Percentiles rank a stretch among this genome's conserved stretches.
phyloP scores from a whole-genome alignment of 2,329 filamentous ascomycete genomes.

The Aurifilum marmelostoma region DNA sequence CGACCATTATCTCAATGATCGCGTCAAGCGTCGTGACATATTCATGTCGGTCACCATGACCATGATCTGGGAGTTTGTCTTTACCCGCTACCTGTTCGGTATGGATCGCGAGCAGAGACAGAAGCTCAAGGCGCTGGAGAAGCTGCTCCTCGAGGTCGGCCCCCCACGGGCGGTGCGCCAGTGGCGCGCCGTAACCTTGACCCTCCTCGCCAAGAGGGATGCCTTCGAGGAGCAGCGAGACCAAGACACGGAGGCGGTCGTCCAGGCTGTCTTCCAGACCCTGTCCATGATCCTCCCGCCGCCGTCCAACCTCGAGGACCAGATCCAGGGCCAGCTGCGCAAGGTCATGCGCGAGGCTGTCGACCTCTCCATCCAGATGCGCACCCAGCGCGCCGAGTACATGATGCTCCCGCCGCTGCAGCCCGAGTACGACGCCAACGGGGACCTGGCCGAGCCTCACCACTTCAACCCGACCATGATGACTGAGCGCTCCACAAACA shows the following conservation, averaged over 20 bases:
- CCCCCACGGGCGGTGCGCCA: conserved; percentile 88
- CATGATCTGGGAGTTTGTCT: conserved; percentile 99
- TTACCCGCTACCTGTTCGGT: conserved; percentile 95
- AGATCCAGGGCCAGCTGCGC: conserved; percentile 82
- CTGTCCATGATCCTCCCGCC: conserved; percentile 85
- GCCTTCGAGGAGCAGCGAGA: conserved; percentile 82
- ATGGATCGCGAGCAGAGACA: conserved; percentile 98
- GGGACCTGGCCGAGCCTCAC: conserved; percentile 85
- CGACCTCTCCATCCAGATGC: conserved; percentile 93
- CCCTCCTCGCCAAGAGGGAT: conserved; percentile 78
- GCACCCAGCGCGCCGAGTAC: conserved; percentile 93
- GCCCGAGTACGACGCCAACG: conserved; percentile 92
- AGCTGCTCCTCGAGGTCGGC: conserved; percentile 85
- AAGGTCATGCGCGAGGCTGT: conserved; percentile 89
- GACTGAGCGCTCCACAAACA: conserved; percentile 82
- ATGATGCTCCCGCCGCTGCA: conserved; percentile 96
- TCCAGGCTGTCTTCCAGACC: conserved; percentile 84
- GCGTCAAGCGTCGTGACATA: conserved; percentile 85
- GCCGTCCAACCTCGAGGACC: conserved; percentile 75
- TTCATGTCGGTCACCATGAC: conserved; percentile 99
- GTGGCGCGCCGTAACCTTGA: conserved; percentile 95
- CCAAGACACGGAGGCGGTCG: conserved; percentile 93
- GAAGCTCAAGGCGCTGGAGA: conserved; percentile 95
- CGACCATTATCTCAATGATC: conserved; percentile 83
- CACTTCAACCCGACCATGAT: conserved; percentile 92